phyloP scores from a whole-genome alignment of 371 early-diverging fungal genomes.

The Circinella minor region DNA sequence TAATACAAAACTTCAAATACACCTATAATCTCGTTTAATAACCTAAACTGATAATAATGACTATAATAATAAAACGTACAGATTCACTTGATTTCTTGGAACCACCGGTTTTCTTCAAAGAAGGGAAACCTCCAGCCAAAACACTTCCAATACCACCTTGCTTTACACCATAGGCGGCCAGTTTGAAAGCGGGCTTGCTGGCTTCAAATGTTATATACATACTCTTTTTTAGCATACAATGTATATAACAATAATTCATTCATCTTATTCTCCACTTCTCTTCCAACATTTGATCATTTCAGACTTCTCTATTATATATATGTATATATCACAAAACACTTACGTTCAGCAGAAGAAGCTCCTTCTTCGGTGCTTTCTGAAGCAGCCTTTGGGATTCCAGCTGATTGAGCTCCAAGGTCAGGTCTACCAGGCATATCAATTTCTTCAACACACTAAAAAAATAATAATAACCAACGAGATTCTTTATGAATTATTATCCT shows the following conservation, averaged over 20 bases:
- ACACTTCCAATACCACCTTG: conserved; percentile 84
- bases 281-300: no score
- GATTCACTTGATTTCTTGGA: conserved; percentile 16
- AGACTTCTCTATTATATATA: neutral
- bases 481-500: no score
- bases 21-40: no score
- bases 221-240: no score
- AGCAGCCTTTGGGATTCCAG: conserved; percentile 20
- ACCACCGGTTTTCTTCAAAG: conserved; percentile 38
- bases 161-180: conserved; percentile 82
- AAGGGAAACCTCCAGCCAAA: conserved; percentile 67
- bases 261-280: no score
- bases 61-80: conserved; percentile 8
- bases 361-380: conserved; percentile 30
- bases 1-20: no score
- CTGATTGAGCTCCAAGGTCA: conserved; percentile 37
- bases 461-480: neutral
- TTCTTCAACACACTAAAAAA: conserved; percentile 30
- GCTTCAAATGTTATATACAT: neutral
- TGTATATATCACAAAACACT: conserved; percentile 1
- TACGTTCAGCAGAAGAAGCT: conserved; percentile 18
- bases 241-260: no score
- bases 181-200: conserved; percentile 38
- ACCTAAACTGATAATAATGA: no score
- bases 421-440: conserved; percentile 56